Percentiles rank a stretch among this genome's conserved stretches.
These are phyloP conservation scores for Sutorius eximius DNA, from an alignment of 1,284 basidiomycete genomes.

Conservation along the genomic window DNA sequence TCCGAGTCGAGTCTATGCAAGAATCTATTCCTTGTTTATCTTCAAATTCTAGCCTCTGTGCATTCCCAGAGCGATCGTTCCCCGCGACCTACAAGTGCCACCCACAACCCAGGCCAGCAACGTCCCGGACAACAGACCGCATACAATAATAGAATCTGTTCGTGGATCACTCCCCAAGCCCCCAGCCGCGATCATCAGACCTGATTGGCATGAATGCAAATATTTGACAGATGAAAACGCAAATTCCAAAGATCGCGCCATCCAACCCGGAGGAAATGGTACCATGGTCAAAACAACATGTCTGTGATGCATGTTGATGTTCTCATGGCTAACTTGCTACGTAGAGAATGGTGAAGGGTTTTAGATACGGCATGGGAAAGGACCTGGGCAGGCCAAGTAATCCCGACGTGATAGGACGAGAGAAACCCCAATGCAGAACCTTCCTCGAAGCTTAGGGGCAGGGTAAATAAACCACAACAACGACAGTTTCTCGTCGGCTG, in stretches of 20 bases:
- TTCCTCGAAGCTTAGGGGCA: neutral
- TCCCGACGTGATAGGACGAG: neutral
- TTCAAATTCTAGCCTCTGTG: neutral
- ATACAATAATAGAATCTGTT: neutral
- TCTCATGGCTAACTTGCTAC: neutral
- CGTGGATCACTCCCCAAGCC: neutral
- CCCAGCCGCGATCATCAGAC: neutral
- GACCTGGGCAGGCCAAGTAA: neutral
- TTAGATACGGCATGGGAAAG: neutral
- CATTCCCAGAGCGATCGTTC: neutral
- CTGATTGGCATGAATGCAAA: neutral
- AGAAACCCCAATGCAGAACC: neutral
- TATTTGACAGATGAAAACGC: neutral
- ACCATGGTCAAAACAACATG: neutral
- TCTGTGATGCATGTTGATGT: neutral
- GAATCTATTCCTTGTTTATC: neutral
- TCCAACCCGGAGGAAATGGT: neutral
- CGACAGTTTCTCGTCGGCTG: neutral
- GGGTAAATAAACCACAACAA: neutral
- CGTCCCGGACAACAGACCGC: neutral
- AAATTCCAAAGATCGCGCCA: neutral
- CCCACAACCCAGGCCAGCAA: neutral
- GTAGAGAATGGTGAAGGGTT: neutral
- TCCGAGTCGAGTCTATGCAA: neutral
- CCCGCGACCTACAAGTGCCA: neutral